Conservation (phyloP, 192 early-diverging fungal species). For the Rhizophagus sp. region DNA sequence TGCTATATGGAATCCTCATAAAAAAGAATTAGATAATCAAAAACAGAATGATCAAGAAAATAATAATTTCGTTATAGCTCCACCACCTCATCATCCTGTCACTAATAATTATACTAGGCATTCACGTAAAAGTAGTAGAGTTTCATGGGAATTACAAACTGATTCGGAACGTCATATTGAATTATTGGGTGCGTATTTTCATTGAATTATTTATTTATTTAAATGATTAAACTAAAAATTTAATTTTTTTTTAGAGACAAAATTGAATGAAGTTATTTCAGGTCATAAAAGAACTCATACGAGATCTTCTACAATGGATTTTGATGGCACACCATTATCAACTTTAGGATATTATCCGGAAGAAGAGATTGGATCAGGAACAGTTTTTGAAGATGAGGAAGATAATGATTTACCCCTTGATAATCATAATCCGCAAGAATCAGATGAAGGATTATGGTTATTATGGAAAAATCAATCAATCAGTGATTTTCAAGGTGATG, state of each 20-base stretch:
- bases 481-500: background rate
- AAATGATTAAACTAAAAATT: background rate
- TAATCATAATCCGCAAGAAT: conserved; percentile 12
- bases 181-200: conserved; percentile 6
- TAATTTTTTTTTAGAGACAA: background rate
- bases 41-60: background rate
- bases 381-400: conserved; percentile 11
- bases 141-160: conserved; percentile 12
- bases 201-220: too few species aligned
- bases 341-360: conserved; percentile 4
- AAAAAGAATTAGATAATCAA: background rate
- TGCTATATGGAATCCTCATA: conserved; percentile 5
- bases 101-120: background rate
- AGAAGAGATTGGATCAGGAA: background rate
- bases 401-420: background rate
- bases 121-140: conserved; percentile 21
- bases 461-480: conserved; percentile 12
- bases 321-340: background rate
- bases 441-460: conserved; percentile 29
- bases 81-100: conserved; percentile 1
- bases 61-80: background rate
- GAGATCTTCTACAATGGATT: background rate
- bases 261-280: conserved; percentile 1
- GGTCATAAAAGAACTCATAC: background rate
- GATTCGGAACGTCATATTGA: conserved; percentile 20